Conservation (phyloP, 2,329 filamentous ascomycete genomes). For the Bimuria novae-zelandiae region DNA sequence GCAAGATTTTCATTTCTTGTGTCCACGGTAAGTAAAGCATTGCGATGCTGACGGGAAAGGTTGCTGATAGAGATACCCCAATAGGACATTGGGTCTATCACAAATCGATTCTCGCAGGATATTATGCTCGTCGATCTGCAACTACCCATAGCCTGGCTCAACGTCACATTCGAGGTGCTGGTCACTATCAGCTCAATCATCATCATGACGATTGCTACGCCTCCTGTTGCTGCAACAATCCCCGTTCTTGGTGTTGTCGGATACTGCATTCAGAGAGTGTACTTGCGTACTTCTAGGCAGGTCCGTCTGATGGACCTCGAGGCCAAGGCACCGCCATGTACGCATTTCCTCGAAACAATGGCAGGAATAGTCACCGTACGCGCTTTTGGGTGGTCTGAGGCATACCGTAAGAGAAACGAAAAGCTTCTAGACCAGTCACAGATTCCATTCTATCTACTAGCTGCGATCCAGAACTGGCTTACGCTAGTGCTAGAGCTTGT, state of each 20-base stretch:
- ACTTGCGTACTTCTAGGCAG: conserved; percentile 51
- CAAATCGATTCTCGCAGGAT: conserved; percentile 50
- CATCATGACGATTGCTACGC: conserved; percentile 32
- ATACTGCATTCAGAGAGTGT: conserved; percentile 51
- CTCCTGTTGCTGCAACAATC: conserved; percentile 14
- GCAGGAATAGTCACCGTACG: conserved; percentile 54
- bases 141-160: conserved; percentile 35
- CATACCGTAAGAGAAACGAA: conserved; percentile 81
- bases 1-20: conserved; percentile 22
- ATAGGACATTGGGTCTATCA: conserved; percentile 18
- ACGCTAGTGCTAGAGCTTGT: conserved; percentile 91
- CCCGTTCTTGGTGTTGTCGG: conserved; percentile 51
- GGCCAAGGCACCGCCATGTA: conserved; percentile 51
- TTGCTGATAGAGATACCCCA: no score
- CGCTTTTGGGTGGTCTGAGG: conserved; percentile 75
- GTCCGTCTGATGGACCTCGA: conserved; percentile 58
- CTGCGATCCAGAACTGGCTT: conserved; percentile 90
- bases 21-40: conserved; percentile 5
- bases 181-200: conserved; percentile 28
- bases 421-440: conserved; percentile 80
- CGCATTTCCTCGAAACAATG: conserved; percentile 56
- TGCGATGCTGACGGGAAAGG: no score
- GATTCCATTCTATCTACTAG: conserved; percentile 88
- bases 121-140: conserved; percentile 47
- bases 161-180: conserved; percentile 29